Conservation (phyloP, 768 basidiomycete species). For the Hericium coralloides region DNA sequence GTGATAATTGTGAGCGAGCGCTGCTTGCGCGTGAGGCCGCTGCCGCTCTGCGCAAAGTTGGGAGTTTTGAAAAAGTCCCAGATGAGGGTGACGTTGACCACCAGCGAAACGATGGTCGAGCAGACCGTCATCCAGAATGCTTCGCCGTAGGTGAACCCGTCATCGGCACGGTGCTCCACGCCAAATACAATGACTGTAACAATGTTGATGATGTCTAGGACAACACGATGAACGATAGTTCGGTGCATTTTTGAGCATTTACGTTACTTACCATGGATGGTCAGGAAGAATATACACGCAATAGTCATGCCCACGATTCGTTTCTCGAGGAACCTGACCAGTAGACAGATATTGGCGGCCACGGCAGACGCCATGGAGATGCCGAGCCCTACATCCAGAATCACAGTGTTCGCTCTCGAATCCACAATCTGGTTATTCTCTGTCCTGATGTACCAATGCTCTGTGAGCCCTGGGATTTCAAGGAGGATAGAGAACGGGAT, state of each 20-base stretch:
- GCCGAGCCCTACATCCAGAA: conserved; percentile 53
- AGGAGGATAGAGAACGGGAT: conserved; percentile 76
- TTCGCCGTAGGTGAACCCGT: conserved; percentile 59
- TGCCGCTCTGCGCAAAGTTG: conserved; percentile 60
- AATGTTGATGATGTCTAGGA: conserved; percentile 61
- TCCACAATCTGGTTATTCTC: conserved; percentile 36
- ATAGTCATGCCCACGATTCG: conserved; percentile 55
- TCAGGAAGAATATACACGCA: conserved; percentile 51
- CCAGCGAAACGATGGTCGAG: conserved; percentile 55
- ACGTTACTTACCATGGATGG: conserved; percentile 64
- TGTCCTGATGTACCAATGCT: conserved; percentile 63
- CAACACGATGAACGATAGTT: background rate
- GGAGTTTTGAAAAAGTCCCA: conserved; percentile 49
- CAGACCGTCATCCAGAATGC: conserved; percentile 75
- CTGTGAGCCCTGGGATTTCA: conserved; percentile 73
- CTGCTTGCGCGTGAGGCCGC: conserved; percentile 75
- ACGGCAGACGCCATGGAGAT: conserved; percentile 63
- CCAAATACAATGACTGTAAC: conserved; percentile 51
- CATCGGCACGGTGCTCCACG: conserved; percentile 46
- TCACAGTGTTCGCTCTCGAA: conserved; percentile 39
- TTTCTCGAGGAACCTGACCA: conserved; percentile 66
- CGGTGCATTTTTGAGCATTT: too few species aligned
- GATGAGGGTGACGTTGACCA: conserved; percentile 61
- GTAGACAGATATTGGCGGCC: conserved; percentile 57
- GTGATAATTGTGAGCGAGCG: conserved; percentile 71